phyloP scores from a whole-genome alignment of 768 basidiomycete genomes.

The Harrya chromipes region DNA sequence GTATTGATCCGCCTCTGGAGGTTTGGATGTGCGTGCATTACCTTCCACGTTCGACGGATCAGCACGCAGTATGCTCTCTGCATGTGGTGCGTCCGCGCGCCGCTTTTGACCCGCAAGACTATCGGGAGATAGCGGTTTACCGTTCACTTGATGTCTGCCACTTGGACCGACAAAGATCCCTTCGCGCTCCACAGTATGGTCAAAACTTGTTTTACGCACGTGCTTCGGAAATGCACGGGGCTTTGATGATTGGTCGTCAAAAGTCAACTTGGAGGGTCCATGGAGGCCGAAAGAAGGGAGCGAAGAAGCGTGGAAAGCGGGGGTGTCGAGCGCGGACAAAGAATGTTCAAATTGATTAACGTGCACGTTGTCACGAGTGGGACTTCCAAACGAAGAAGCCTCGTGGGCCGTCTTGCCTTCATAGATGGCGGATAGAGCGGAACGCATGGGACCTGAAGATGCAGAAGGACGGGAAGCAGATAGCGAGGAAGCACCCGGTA shows the following conservation, averaged over 20 bases:
- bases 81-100: constrained; percentile 76
- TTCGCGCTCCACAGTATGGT: constrained; percentile 80
- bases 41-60: constrained; percentile 63
- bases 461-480: constrained; percentile 48
- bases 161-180: constrained; percentile 54
- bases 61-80: constrained; percentile 74
- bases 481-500: constrained; percentile 42
- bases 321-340: constrained; percentile 42
- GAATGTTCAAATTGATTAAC: constrained; percentile 37
- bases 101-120: constrained; percentile 71
- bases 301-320: constrained; percentile 64
- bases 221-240: constrained; percentile 72
- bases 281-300: constrained; percentile 70
- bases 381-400: constrained; percentile 37
- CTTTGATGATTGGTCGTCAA: constrained; percentile 34
- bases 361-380: constrained; percentile 27
- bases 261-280: constrained; percentile 42
- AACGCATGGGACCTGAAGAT: constrained; percentile 34
- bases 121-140: constrained; percentile 65
- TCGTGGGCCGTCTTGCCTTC: constrained; percentile 41
- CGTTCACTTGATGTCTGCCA: constrained; percentile 79
- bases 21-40: constrained; percentile 25
- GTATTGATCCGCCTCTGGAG: constrained; percentile 40
- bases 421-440: constrained; percentile 47
- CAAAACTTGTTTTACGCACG: constrained; percentile 92